Percentiles rank a stretch among this genome's conserved stretches.
Evolutionary conservation across 148 eudicot genomes (phyloP).

Genomic region (Heliamphora exappendiculata): DNA sequence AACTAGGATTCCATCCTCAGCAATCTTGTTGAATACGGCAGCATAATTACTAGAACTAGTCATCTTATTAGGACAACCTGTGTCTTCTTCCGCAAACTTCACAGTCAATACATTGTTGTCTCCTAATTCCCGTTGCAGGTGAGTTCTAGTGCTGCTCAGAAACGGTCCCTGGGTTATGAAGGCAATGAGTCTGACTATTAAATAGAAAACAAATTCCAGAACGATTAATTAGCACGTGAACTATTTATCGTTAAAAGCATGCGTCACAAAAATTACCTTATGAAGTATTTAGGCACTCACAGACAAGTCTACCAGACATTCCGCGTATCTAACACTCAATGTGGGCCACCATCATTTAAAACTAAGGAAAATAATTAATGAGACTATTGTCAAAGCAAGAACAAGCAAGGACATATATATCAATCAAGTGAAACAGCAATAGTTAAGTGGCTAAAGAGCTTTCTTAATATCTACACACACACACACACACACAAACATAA

Average conservation of each 20-base stretch:
- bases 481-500: too few relatives aligned
- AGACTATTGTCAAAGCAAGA: neutral
- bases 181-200: neutral
- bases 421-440: neutral
- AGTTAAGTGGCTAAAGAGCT: neutral
- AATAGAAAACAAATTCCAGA: neutral
- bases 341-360: too few relatives aligned
- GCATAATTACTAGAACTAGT: slow-evolving; percentile 7
- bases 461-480: neutral
- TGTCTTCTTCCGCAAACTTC: slow-evolving; percentile 37
- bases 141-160: slow-evolving; percentile 47
- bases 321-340: neutral
- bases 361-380: neutral
- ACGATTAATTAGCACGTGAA: neutral
- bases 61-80: neutral
- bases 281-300: neutral
- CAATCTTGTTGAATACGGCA: slow-evolving; percentile 24
- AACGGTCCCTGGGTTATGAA: slow-evolving; percentile 47
- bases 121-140: slow-evolving; percentile 55
- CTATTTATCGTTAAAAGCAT: neutral
- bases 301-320: neutral
- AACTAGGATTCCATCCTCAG: slow-evolving; percentile 53
- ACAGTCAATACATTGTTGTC: slow-evolving; percentile 69
- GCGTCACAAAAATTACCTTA: neutral
- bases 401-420: neutral